Evolutionary conservation across 2,329 filamentous ascomycete species (phyloP), one percentile per base, ranked within the genome.

Genomic region (Arthroderma sp.): DNA sequence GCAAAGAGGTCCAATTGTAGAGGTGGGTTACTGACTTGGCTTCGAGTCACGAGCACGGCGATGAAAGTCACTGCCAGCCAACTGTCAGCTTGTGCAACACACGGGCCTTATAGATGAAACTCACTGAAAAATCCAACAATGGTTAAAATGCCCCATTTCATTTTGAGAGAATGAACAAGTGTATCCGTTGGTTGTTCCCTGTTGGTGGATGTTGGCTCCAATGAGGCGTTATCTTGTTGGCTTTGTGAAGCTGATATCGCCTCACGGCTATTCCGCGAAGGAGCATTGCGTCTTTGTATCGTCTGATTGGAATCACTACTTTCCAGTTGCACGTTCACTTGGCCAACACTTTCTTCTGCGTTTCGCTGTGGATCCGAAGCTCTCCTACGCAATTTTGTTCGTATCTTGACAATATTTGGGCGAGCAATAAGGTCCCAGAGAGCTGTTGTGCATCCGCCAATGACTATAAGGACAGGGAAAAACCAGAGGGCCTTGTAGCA

Each of bases 401-500:
- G 54, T 47, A 57, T 60, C 39, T 58, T 62, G 27, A 61, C 55
- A 4, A 68, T 57, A 0, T 63, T 56, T n/a, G 72, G 68, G 5
- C 73, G 52, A 62, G 72, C 71, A 36, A 68, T 65, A 37, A 63
- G 65, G 58, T 85, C 81, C 66, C 75, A 78, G 0, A 74, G 43
- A 0, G 77, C 58, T 0, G 76, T 74, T 0, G 61, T 58, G 1
- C 70, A 7, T 0, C 80, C 81, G 0, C 71, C 74, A 1, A 67
- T 50, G 0, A 73, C 52, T 61, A 85, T 79, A 4, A 86, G 56
- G 0, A 76, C 53, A 0, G 83, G 83, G 38, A 85, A 86, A 51
- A 83, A 87, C 83, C 83, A 87, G 0, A 86, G 61, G 0, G 80
- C 75, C 41, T 78, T 84, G 52, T 85, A 85, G 40, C 82, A 67